Base-by-base conservation (phyloP, 306 rosid species). In the Lablab purpureus region DNA sequence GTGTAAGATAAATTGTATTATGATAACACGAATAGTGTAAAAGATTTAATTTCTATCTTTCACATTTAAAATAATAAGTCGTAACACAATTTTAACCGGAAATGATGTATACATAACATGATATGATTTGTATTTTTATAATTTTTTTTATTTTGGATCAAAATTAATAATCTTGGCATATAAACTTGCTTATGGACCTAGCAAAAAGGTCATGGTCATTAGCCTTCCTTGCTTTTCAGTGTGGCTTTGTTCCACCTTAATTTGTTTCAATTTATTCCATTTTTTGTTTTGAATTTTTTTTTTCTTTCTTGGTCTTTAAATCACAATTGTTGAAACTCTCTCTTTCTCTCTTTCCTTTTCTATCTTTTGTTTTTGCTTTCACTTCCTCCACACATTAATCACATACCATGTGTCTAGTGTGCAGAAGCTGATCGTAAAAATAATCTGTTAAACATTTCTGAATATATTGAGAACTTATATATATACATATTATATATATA, bases 171-270 rank as follows among this genome's bases (percentile, higher is more conserved):
- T n/a, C 80, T 81, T 94, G 89, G 71, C 74, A 0, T 85, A 72
- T 63, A 78, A 70, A 67, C 76, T 92, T 60, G 75, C 90, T 62
- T 94, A 95, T 30, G 97, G 99, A 23, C 97, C 97, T 0, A 94
- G 97, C 83, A 85, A 83, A 74, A 88, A 56, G 49, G 97, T 37
- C 87, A 84, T 37, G 99, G 97, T 2, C 99, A 92, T 79, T 86
- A 81, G 73, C 71, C n/a, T 45, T 64, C 13, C 18, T 60, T 36
- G 19, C 30, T 41, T 22, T 2, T 32, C 14, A 50, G 2, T 15
- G 18, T 50, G 58, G 7, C 18, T 10, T 47, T 40, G 18, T 54
- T 5, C 36, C 2, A 2, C 15, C 23, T 1, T 43, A 4, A 49
- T 49, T 15, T 49, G 10, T 9, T 65, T 12, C 17, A 1, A 1